A percentile compares a stretch with the other conserved stretches of the same genome.
These are phyloP conservation scores for Ballota nigra DNA, from an alignment of 257 asterid species.

Conservation along the genomic window DNA sequence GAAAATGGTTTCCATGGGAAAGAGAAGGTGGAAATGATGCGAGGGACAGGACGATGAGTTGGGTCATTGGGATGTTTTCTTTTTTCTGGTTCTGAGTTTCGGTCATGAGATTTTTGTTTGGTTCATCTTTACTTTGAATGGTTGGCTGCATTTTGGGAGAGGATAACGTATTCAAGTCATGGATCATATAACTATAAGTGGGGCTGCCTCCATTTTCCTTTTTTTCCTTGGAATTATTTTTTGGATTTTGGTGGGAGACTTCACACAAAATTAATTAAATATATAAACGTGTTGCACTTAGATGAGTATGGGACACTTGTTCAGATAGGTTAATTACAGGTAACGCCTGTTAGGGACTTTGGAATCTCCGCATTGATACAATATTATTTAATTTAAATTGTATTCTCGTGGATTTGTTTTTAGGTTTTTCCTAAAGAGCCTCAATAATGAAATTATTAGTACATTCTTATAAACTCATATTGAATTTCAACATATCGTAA, in stretches of 20 bases:
- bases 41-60: neutral
- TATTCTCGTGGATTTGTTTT: too few relatives aligned
- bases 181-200: slow-evolving; percentile 6
- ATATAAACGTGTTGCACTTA: neutral
- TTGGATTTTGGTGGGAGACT: neutral
- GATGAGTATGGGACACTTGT: too few relatives aligned
- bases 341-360: too few relatives aligned
- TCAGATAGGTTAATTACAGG: too few relatives aligned
- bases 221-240: neutral
- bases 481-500: too few relatives aligned
- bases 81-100: neutral
- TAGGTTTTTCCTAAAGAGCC: too few relatives aligned
- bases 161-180: neutral
- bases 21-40: slow-evolving; percentile 16
- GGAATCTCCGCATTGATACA: too few relatives aligned
- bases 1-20: slow-evolving; percentile 78
- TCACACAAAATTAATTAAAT: too few relatives aligned
- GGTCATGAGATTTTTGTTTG: neutral
- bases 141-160: slow-evolving; percentile 42
- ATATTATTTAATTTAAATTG: too few relatives aligned
- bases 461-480: too few relatives aligned
- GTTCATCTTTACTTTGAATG: slow-evolving; percentile 27
- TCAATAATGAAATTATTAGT: too few relatives aligned
- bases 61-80: neutral
- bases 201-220: neutral